Base-by-base conservation (phyloP, 2,329 filamentous ascomycete species). In the Pseudonectria foliicola region DNA sequence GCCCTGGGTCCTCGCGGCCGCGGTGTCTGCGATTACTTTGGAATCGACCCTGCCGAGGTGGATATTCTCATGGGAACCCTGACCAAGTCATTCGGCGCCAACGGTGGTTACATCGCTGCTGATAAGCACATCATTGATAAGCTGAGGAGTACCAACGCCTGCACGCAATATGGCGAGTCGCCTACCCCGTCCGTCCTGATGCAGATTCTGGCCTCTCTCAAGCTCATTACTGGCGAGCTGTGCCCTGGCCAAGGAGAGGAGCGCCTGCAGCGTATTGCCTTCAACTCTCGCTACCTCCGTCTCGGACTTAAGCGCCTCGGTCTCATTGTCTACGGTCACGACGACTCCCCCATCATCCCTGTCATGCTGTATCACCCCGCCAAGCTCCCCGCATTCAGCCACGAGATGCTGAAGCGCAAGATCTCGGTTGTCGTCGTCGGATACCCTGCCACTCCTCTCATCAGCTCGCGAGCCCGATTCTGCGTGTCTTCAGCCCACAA, bases 31-130 rank as follows among this genome's bases (percentile, higher is more conserved):
- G 92, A 98, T 60, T 98, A 95, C 66, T 98, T 96, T 55, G 82
- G 83, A 50, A 81, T 96, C 46, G 85, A 95, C 59, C 82, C 92
- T 12, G 66, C 75, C 12, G 82, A 95, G 49, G 80, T 96, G 25
- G 92, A 98, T 59, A 85, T 98, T 53, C 77, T 98, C 33, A 98
- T 98, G 92, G 92, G 92, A 47, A 98, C 92, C 3, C 70, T 98
- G 42, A 98, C 92, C 45, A 98, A 98, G 63, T 96, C 92, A 1
- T 98, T 98, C 52, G 92, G 92, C 52, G 92, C 92, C 48, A 98
- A 98, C 54, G 92, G 92, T 56, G 92, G 92, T 44, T 98, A 98
- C 59, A 76, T 98, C 47, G 86, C 88, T 10, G 89, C 80, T 13
- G 85, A 94, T 42, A 92, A 93, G 65, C 68, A 77, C 50, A 85